These are phyloP conservation scores for Millerozyma acaciae DNA, from an alignment of 805 yeast species.

Conservation along the genomic window DNA sequence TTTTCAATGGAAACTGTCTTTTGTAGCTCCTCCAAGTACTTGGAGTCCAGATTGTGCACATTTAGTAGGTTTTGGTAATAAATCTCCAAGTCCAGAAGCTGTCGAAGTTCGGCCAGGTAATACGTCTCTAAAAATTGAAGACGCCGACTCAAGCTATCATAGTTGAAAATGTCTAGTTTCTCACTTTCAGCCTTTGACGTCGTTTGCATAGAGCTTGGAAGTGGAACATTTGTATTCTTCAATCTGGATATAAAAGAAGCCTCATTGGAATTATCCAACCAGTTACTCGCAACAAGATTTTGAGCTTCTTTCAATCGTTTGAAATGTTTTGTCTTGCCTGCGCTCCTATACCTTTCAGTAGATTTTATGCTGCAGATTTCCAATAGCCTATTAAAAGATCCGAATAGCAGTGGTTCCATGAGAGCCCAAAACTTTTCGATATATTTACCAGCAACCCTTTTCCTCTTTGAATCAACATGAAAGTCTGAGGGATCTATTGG, in stretches of 20 bases:
- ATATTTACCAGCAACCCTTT: slow-evolving; percentile 19
- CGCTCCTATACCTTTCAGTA: slow-evolving; percentile 17
- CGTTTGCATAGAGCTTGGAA: slow-evolving; percentile 22
- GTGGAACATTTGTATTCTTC: slow-evolving; percentile 24
- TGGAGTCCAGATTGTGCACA: slow-evolving; percentile 27
- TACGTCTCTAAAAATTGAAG: slow-evolving; percentile 31
- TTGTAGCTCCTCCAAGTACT: slow-evolving; percentile 29
- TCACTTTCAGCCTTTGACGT: slow-evolving; percentile 8
- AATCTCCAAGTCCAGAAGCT: slow-evolving; percentile 28
- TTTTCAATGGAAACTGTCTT: slow-evolving; percentile 15
- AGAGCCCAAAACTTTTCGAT: slow-evolving; percentile 31
- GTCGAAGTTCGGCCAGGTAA: slow-evolving; percentile 38
- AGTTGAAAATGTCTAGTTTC: slow-evolving; percentile 17
- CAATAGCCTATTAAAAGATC: slow-evolving; percentile 21
- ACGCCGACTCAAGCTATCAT: slow-evolving; percentile 21
- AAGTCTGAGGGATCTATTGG: slow-evolving; percentile 11
- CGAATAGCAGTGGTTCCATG: slow-evolving; percentile 12
- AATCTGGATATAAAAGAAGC: slow-evolving; percentile 24
- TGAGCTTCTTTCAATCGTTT: slow-evolving; percentile 20
- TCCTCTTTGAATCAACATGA: slow-evolving; percentile 9
- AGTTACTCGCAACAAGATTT: slow-evolving; percentile 17
- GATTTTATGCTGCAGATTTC: slow-evolving; percentile 24
- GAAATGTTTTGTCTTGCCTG: slow-evolving; percentile 4
- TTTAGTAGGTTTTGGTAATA: slow-evolving; percentile 20
- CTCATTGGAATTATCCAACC: slow-evolving; percentile 18